These are phyloP conservation scores for Hypoxylon trugodes DNA, from an alignment of 495 filamentous ascomycete species.

Conservation along the genomic window DNA sequence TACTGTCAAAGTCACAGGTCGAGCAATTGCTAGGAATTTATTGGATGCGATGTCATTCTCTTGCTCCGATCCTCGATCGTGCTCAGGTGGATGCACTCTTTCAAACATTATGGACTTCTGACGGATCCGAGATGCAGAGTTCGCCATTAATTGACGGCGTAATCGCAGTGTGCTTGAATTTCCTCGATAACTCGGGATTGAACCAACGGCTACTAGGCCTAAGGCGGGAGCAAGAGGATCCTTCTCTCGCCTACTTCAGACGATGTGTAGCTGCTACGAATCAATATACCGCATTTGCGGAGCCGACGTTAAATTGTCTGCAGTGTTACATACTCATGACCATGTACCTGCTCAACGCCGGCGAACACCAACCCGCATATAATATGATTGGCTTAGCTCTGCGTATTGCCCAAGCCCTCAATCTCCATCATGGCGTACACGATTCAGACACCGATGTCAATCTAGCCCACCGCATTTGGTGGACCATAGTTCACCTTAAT, in stretches of 20 bases:
- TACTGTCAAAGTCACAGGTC: conserved; percentile 35
- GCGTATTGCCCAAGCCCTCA: conserved; percentile 44
- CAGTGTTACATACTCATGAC: conserved; percentile 42
- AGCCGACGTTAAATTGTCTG: conserved; percentile 31
- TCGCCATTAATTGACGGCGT: conserved; percentile 41
- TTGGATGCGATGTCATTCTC: conserved; percentile 33
- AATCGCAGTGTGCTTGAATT: conserved; percentile 39
- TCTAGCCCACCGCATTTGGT: conserved; percentile 41
- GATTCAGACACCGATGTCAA: conserved; percentile 13
- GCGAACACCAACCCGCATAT: conserved; percentile 45
- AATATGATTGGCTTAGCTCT: conserved; percentile 46
- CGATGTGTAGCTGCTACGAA: conserved; percentile 37
- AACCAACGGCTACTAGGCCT: conserved; percentile 41
- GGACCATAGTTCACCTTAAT: conserved; percentile 47
- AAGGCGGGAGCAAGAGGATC: conserved; percentile 36
- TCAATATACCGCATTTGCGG: conserved; percentile 37
- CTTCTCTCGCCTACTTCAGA: conserved; percentile 41
- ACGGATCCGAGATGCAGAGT: neutral
- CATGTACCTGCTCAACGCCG: conserved; percentile 13
- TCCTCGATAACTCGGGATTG: conserved; percentile 38
- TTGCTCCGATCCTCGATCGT: conserved; percentile 32
- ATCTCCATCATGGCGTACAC: conserved; percentile 28
- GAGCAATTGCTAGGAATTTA: conserved; percentile 37
- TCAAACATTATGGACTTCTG: conserved; percentile 9
- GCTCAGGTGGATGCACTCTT: conserved; percentile 19